Base-by-base conservation (phyloP, 2,329 filamentous ascomycete species). In the Alternaria novae-zelandiae region DNA sequence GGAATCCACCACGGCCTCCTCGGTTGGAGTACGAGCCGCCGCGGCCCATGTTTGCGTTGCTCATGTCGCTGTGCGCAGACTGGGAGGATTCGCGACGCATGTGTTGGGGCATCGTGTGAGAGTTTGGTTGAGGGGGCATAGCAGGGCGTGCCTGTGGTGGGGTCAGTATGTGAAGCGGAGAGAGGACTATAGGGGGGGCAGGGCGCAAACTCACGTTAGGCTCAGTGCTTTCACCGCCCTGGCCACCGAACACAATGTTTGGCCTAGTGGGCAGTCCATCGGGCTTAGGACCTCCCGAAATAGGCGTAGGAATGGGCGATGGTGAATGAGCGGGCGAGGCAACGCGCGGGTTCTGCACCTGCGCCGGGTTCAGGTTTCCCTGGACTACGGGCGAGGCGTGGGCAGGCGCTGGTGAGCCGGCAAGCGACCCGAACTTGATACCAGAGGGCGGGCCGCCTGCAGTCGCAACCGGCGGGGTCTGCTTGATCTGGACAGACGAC, bases 401-500 rank as follows among this genome's bases (percentile, higher is more conserved):
- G 15, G 88, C 85, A 72, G 88, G 85, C 75, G 82, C 91, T 60
- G 86, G 86, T 58, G 86, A 87, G 65, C 82, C 83, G 63, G 83
- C 91, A 76, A 93, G 83, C 62, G 88, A 94, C 70, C 93, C 94
- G 75, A 97, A 97, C 83, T 92, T 91, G 78, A 96, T 92, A 70
- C 85, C 86, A 10, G 73, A 74, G 58, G 76, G 78, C 70, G 86
- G 83, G 79, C 86, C 81, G 74, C 61, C 61, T 41, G 61, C 49
- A 41, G 83, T 86, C 66, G 84, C 85, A 41, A 63, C 44, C 44
- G 89, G 87, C 59, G 87, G 86, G 78, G 92, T 91, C 72, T 93
- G 90, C 80, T 89, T 94, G 85, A 97, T 97, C 75, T 94, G 97
- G 75, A 97, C 91, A 17, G 95, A 97, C 69, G 90, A 97, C 83